These are phyloP conservation scores for Crucibulum laeve DNA, from an alignment of 768 basidiomycete genomes.

Conservation along the genomic window DNA sequence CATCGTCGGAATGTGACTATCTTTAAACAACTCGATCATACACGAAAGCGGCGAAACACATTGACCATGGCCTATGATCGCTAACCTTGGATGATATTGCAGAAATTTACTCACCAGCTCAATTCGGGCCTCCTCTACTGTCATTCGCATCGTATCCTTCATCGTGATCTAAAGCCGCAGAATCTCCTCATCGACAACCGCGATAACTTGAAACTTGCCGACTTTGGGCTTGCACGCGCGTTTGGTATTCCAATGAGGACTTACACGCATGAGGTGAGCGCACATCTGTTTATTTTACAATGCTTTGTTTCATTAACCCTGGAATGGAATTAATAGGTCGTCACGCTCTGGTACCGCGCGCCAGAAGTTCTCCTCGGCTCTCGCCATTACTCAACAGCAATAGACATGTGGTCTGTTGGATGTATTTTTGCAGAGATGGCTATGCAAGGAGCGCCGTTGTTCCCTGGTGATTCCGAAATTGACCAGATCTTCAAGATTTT, in stretches of 20 bases:
- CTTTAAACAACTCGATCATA: too few species aligned
- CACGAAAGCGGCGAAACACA: neutral
- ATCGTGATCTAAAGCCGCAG: constrained; percentile 95
- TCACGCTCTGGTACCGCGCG: constrained; percentile 98
- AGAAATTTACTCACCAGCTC: constrained; percentile 98
- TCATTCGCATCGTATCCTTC: constrained; percentile 94
- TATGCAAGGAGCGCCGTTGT: constrained; percentile 82
- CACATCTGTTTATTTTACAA: constrained; percentile 4
- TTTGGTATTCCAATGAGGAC: constrained; percentile 98
- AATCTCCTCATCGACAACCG: constrained; percentile 89
- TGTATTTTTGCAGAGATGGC: constrained; percentile 99
- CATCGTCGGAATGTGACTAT: too few species aligned
- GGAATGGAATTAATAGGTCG: too few species aligned
- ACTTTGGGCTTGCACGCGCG: constrained; percentile 93
- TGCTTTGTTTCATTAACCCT: neutral
- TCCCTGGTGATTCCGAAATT: constrained; percentile 99
- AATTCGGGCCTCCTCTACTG: constrained; percentile 89
- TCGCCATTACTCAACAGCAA: constrained; percentile 93
- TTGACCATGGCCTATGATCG: neutral
- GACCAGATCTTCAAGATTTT: constrained; percentile 99
- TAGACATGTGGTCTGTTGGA: constrained; percentile 99
- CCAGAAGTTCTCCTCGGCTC: constrained; percentile 96
- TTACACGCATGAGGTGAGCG: constrained; percentile 92
- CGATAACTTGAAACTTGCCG: constrained; percentile 92
- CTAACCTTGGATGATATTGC: constrained; percentile 10